Conservation (phyloP, 176 grass and related monocot genomes). For the Calamus simplicifolius region DNA sequence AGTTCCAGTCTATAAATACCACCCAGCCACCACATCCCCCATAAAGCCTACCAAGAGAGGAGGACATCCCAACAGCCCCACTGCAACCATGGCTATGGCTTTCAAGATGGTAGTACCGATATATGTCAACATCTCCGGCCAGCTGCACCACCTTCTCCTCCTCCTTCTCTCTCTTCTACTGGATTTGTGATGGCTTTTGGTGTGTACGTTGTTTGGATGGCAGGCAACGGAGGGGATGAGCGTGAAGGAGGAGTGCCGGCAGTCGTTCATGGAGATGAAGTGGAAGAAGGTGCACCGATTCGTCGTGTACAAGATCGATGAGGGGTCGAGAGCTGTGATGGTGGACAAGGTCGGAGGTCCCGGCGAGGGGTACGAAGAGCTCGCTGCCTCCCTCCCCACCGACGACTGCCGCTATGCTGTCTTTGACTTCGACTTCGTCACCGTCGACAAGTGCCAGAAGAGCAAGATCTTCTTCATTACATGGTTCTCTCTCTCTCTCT, state of each 20-base stretch:
- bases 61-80: too few relatives aligned
- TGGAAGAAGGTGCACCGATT: conserved; percentile 84
- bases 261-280: conserved; percentile 95
- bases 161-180: too few relatives aligned
- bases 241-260: conserved; percentile 82
- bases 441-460: conserved; percentile 93
- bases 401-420: conserved; percentile 99
- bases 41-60: too few relatives aligned
- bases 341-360: conserved; percentile 79
- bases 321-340: conserved; percentile 68
- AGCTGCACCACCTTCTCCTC: too few relatives aligned
- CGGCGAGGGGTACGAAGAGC: conserved; percentile 77
- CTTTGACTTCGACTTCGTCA: conserved; percentile 96
- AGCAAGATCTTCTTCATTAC: conserved; percentile 99
- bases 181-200: background rate
- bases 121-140: too few relatives aligned
- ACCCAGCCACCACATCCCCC: too few relatives aligned
- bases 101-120: too few relatives aligned
- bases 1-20: too few relatives aligned
- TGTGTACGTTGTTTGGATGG: background rate
- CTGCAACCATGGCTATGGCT: too few relatives aligned
- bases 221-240: conserved; percentile 93
- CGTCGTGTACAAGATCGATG: conserved; percentile 99
- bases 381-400: conserved; percentile 61
- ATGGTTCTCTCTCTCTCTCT: conserved; percentile 30